A percentile compares a stretch with the other conserved stretches of the same genome.
Conservation (phyloP, 23 red algal species). For the Gracilaria domingensis region DNA sequence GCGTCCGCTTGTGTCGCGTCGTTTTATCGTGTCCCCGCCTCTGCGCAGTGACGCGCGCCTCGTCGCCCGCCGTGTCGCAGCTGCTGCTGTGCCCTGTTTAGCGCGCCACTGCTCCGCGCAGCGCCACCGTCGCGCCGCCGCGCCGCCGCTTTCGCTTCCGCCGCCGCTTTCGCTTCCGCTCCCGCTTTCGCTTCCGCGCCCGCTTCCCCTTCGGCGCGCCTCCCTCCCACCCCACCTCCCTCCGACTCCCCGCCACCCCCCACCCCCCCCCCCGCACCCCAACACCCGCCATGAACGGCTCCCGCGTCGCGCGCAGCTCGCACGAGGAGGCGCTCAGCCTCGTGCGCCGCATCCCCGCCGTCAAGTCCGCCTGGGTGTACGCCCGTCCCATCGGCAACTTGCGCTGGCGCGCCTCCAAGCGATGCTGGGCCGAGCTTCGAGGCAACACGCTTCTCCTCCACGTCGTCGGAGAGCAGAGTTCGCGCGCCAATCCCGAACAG, state of each 20-base stretch:
- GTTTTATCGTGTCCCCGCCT: background rate
- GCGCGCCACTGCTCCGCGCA: background rate
- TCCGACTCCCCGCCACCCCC: background rate
- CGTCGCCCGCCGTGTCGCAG: conserved; percentile 6
- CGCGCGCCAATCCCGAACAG: conserved; percentile 40
- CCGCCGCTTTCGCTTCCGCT: background rate
- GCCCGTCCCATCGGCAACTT: conserved; percentile 57
- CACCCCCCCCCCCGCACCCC: conserved; percentile 9
- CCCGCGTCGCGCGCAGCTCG: conserved; percentile 59
- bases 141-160: background rate
- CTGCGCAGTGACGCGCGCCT: background rate
- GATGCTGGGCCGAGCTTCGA: conserved; percentile 78
- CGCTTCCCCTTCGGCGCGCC: background rate
- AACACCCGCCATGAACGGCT: conserved; percentile 19
- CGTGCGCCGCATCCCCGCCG: conserved; percentile 69
- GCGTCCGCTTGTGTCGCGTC: background rate
- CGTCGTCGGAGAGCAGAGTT: conserved; percentile 65
- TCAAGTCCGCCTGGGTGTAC: conserved; percentile 69
- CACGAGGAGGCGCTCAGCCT: conserved; percentile 81
- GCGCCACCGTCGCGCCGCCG: background rate
- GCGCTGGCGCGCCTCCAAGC: conserved; percentile 72
- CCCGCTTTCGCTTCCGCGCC: background rate
- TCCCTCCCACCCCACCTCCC: background rate
- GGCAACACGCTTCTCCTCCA: conserved; percentile 66
- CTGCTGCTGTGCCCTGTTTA: background rate